Base-by-base conservation (phyloP, 331 rosid genomes). In the Spiraea crenata region DNA sequence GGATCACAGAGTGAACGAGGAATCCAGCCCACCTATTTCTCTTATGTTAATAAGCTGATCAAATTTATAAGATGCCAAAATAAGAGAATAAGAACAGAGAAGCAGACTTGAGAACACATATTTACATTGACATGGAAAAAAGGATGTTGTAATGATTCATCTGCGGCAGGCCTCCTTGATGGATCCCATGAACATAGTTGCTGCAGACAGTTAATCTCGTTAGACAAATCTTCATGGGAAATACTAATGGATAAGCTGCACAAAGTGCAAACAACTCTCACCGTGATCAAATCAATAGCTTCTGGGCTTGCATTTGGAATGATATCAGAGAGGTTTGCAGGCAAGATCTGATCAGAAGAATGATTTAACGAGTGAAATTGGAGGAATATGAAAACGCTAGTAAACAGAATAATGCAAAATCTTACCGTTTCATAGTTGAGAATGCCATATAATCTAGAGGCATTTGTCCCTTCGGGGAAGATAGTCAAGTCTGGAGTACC, bases 101-200 rank as follows among this genome's bases (percentile, higher is more conserved):
- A 60, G 59, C 56, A 73, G 47, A 59, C 70, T 69, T 57, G 56
- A 37, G 55, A 74, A 74, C 16, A 13, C 63, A 69, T 76, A 48
- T 84, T 88, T 25, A 25, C 31, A 25, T 25, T 25, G 31, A 90
- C 97, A 35, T 86, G 84, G 78, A 90, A 90, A 76, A 90, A 90
- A 9, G 97, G 89, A 82, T 90, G 97, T 45, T 83, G 90, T 67
- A 88, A 74, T 40, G 97, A 69, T 71, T 83, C 92, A 67, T 88
- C 90, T 34, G 95, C 90, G 73, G 86, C 75, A 40, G 90, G 97
- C 80, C 97, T 85, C 81, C 85, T 81, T 63, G 90, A 88, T 72
- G 95, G 95, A 76, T 90, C 83, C 97, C 97, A 90, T 38, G 87
- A 87, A 73, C 88, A 83, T 15, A 90, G 84, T 86, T 76, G 79